Percentiles rank a stretch among this genome's conserved stretches.
These are phyloP conservation scores for Adansonia madagascariensis DNA, from an alignment of 441 rosid species.

Conservation along the genomic window DNA sequence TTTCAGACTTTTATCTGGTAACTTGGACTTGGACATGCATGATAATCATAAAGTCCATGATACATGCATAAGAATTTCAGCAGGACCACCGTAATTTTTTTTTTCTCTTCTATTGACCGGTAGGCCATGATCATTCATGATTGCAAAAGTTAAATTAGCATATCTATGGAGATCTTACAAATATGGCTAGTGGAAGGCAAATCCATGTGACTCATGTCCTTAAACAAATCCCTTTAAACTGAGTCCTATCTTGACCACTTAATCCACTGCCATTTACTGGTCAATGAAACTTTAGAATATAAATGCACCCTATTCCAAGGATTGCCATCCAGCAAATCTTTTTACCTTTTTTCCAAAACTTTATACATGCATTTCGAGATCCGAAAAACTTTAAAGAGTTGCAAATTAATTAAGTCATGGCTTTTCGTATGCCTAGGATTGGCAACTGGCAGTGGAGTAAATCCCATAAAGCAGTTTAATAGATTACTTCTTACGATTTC, in stretches of 20 bases:
- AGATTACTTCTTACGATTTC: not conserved
- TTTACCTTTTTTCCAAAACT: not conserved
- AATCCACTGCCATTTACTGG: constrained; percentile 14
- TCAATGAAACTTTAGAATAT: constrained; percentile 16
- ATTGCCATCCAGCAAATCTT: not conserved
- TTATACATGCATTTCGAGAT: not conserved
- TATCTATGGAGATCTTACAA: constrained; percentile 11
- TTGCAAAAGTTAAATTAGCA: constrained; percentile 4
- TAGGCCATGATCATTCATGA: constrained; percentile 25
- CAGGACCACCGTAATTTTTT: constrained; percentile 15
- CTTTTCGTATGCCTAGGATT: constrained; percentile 14
- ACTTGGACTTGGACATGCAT: constrained; percentile 11
- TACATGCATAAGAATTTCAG: not conserved
- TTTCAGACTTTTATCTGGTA: constrained; percentile 15
- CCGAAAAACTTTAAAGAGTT: not conserved
- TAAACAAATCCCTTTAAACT: constrained; percentile 22
- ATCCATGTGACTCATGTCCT: constrained; percentile 36
- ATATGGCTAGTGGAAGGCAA: constrained; percentile 30
- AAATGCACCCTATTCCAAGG: not conserved
- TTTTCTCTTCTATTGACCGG: not conserved
- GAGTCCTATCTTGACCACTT: not conserved
- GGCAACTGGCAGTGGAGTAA: not conserved
- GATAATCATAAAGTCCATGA: not conserved
- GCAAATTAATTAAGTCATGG: constrained; percentile 26
- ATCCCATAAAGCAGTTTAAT: not conserved